phyloP scores from a whole-genome alignment of 1,139 yeast species.

The Suhomyces anneliseae region DNA sequence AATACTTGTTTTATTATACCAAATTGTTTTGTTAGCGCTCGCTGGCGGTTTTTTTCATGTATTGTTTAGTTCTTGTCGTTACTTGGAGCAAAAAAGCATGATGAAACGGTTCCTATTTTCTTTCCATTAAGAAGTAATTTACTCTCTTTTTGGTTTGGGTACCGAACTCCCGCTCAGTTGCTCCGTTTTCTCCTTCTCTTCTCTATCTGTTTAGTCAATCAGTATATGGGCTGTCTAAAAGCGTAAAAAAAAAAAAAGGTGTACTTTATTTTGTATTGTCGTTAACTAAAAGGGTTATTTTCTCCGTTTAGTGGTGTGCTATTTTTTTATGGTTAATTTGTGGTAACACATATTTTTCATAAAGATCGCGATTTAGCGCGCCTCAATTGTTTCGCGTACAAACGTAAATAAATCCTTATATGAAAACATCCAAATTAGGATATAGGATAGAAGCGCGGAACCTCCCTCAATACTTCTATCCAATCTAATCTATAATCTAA shows the following conservation, averaged over 20 bases:
- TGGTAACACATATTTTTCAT: too few relatives aligned
- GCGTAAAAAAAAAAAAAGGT: not conserved
- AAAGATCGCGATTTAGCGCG: too few relatives aligned
- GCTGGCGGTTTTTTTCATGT: constrained; percentile 6
- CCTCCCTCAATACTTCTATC: not conserved
- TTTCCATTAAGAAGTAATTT: too few relatives aligned
- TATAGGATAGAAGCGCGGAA: not conserved
- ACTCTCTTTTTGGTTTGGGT: not conserved
- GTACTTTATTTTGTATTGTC: not conserved
- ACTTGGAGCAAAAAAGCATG: constrained; percentile 1
- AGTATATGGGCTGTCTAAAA: constrained; percentile 8
- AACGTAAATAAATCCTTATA: too few relatives aligned
- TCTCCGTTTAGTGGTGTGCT: too few relatives aligned
- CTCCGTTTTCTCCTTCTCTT: constrained; percentile 6
- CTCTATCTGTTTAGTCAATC: constrained; percentile 4
- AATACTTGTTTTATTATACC: constrained; percentile 6
- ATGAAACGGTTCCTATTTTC: not conserved
- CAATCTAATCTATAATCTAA: not conserved
- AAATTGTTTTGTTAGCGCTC: not conserved
- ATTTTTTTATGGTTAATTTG: too few relatives aligned
- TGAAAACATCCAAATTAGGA: constrained; percentile 6
- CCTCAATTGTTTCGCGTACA: too few relatives aligned
- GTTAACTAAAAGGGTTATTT: not conserved
- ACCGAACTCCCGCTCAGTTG: constrained; percentile 6
- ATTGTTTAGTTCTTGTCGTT: constrained; percentile 6